These are phyloP conservation scores for Coemansia sp. DNA, from an alignment of 192 early-diverging fungal genomes.

Conservation along the genomic window DNA sequence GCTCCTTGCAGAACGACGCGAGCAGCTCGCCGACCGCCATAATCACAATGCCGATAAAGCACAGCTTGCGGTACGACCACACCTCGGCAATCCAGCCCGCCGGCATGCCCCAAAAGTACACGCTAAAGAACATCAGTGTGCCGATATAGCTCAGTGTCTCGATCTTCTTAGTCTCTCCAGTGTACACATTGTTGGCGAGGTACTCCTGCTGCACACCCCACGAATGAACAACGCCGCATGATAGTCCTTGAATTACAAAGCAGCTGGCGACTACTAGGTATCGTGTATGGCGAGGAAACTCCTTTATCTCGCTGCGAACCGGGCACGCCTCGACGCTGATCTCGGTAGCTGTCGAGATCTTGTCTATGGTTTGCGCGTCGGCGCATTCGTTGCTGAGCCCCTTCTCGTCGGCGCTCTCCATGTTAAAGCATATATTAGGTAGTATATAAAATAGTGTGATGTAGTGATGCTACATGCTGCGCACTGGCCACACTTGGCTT, in stretches of 20 bases:
- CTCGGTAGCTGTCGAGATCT: no score
- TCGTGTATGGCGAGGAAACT: constrained; percentile 27
- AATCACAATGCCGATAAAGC: constrained; percentile 29
- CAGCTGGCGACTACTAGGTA: constrained; percentile 34
- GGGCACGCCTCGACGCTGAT: background rate
- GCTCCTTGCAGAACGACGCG: constrained; percentile 58
- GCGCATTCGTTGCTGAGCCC: no score
- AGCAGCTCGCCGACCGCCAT: constrained; percentile 58
- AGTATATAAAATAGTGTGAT: background rate
- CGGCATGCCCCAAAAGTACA: constrained; percentile 41
- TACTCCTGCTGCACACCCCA: constrained; percentile 51
- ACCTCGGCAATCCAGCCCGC: constrained; percentile 49
- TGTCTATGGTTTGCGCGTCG: background rate
- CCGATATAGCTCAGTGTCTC: constrained; percentile 40
- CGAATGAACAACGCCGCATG: constrained; percentile 38
- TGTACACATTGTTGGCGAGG: constrained; percentile 28
- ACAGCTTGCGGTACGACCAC: constrained; percentile 40
- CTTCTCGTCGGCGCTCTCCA: background rate
- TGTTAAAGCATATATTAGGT: background rate
- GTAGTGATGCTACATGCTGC: background rate
- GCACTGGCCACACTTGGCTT: background rate
- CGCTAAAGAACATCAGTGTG: constrained; percentile 42
- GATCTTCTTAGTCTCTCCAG: constrained; percentile 11
- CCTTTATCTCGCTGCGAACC: background rate
- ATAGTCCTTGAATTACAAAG: constrained; percentile 37